These are phyloP conservation scores for Dendrobium catenatum DNA, from an alignment of 106 monocot genomes.

Conservation along the genomic window DNA sequence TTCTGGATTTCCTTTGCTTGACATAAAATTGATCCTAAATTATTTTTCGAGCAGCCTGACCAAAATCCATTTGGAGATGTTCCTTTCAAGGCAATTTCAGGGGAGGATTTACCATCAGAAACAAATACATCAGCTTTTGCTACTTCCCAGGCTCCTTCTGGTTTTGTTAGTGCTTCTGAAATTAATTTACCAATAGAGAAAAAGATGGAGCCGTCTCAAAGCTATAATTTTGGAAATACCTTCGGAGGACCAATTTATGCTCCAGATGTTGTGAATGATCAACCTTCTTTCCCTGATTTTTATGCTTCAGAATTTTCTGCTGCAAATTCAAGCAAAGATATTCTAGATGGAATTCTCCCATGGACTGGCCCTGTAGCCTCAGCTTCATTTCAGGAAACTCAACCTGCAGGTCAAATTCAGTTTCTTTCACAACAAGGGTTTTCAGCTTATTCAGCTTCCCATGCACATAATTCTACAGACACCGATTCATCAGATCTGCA, in stretches of 20 bases:
- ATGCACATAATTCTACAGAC: not conserved
- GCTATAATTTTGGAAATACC: too few species aligned
- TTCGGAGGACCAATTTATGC: too few species aligned
- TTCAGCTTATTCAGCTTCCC: not conserved
- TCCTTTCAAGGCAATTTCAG: constrained; percentile 39
- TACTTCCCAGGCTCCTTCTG: constrained; percentile 1
- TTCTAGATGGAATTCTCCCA: constrained; percentile 20
- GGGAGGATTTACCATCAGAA: constrained; percentile 14
- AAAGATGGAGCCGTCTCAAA: constrained; percentile 3
- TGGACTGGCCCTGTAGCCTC: not conserved
- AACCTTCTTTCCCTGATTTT: not conserved
- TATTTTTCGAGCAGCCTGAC: constrained; percentile 18
- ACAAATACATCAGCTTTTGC: constrained; percentile 5
- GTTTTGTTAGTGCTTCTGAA: not conserved
- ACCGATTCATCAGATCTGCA: not conserved
- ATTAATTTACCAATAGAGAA: not conserved
- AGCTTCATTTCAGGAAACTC: not conserved
- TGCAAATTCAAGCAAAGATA: constrained; percentile 16
- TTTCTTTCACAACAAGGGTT: not conserved
- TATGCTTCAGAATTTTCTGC: constrained; percentile 10
- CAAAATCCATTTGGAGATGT: constrained; percentile 45
- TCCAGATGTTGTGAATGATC: too few species aligned
- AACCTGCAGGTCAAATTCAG: not conserved
- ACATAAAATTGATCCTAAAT: not conserved
- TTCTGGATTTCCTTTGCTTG: not conserved